Conservation (phyloP, 1,284 basidiomycete species). For the Marasmius sp. region DNA sequence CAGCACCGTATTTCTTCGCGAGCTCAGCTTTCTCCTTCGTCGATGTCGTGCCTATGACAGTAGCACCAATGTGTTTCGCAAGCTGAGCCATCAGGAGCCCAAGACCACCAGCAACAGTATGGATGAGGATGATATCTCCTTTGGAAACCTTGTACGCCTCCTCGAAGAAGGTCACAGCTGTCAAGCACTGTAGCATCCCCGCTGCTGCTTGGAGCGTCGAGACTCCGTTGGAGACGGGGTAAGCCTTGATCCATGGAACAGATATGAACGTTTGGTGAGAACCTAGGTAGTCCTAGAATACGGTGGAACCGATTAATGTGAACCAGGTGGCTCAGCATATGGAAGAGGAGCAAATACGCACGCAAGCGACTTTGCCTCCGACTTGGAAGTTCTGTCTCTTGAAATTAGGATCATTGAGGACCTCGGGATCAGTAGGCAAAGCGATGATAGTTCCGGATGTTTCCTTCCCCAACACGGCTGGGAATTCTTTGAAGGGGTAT, state of each 20-base stretch:
- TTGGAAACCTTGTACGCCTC: slow-evolving; percentile 84
- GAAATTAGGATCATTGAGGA: slow-evolving; percentile 57
- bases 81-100: slow-evolving; percentile 64
- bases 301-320: not conserved
- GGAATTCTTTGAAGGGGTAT: slow-evolving; percentile 60
- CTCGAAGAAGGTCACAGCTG: slow-evolving; percentile 76
- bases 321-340: not conserved
- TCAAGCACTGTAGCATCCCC: slow-evolving; percentile 75
- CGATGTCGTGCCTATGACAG: slow-evolving; percentile 94
- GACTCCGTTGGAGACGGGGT: slow-evolving; percentile 59
- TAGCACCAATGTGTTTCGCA: slow-evolving; percentile 75
- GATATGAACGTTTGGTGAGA: slow-evolving; percentile 79
- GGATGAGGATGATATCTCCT: slow-evolving; percentile 75
- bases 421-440: slow-evolving; percentile 61
- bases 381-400: slow-evolving; percentile 57
- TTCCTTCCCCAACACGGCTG: slow-evolving; percentile 80
- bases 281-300: slow-evolving; percentile 47
- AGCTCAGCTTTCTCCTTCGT: slow-evolving; percentile 81
- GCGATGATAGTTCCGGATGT: slow-evolving; percentile 73
- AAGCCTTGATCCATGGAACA: slow-evolving; percentile 63
- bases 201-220: slow-evolving; percentile 70
- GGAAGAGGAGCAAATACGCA: slow-evolving; percentile 31
- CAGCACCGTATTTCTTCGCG: slow-evolving; percentile 81
- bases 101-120: slow-evolving; percentile 86
- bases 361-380: slow-evolving; percentile 65